Percentiles rank a stretch among this genome's conserved stretches.
Evolutionary conservation across 495 filamentous ascomycete genomes (phyloP).

Genomic region (Tuber indicum): DNA sequence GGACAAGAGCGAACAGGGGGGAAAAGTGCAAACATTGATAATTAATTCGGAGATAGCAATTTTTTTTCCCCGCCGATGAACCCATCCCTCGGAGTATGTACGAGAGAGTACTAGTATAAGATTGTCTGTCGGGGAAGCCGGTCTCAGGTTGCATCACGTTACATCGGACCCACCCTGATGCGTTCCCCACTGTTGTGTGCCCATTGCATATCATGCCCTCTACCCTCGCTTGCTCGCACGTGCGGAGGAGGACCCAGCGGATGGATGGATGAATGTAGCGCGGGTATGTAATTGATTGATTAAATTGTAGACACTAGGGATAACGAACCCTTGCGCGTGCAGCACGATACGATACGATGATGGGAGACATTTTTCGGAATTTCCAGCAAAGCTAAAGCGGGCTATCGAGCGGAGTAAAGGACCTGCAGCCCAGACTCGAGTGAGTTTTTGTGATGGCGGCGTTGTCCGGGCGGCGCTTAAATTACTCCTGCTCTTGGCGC

Average conservation of each 20-base stretch:
- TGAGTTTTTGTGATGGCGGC: neutral
- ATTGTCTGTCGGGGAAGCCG: neutral
- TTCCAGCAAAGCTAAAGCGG: too few relatives aligned
- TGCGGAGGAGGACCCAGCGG: too few relatives aligned
- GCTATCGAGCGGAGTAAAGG: neutral
- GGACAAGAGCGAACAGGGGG: neutral
- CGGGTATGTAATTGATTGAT: neutral
- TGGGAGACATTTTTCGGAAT: neutral
- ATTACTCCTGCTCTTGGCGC: neutral
- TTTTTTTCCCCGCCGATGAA: neutral
- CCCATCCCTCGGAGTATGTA: neutral
- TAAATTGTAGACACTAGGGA: neutral
- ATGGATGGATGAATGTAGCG: neutral
- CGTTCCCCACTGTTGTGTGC: too few relatives aligned
- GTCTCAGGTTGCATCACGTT: neutral
- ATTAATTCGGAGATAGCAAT: constrained; percentile 3
- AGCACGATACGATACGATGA: neutral
- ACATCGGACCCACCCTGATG: neutral
- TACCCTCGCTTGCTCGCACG: too few relatives aligned
- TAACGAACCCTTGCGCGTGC: neutral
- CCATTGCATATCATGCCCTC: too few relatives aligned
- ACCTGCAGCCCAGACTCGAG: neutral
- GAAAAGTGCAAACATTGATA: neutral
- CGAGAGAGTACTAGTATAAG: neutral
- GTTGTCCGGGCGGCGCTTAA: neutral